Evolutionary conservation across 306 rosid genomes (phyloP).

Genomic region (Bauhinia variegata): DNA sequence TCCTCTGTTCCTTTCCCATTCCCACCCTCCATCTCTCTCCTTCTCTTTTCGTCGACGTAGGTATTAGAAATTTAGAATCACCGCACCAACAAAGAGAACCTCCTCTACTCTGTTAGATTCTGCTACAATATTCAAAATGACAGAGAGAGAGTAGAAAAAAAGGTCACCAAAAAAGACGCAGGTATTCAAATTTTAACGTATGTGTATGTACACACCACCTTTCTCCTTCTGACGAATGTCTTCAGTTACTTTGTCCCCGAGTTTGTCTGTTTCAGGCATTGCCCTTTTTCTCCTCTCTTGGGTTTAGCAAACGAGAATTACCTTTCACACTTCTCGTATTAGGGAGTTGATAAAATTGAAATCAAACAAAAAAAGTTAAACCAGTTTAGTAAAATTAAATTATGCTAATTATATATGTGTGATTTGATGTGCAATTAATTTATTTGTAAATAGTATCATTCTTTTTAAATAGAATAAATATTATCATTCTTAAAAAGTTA

Average conservation of each 20-base stretch:
- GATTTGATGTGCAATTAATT: no score
- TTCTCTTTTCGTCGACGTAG: not conserved
- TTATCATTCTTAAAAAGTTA: no score
- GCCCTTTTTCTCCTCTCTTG: not conserved
- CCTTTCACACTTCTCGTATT: no score
- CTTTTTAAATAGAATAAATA: no score
- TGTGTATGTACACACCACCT: not conserved
- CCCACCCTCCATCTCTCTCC: conserved; percentile 59
- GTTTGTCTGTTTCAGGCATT: not conserved
- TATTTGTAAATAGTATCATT: no score
- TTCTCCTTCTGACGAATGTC: not conserved
- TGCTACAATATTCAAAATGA: conserved; percentile 15
- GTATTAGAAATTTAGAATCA: not conserved
- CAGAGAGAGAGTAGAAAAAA: not conserved
- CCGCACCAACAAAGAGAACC: not conserved
- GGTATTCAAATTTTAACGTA: not conserved
- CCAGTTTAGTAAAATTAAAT: no score
- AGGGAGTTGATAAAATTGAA: no score
- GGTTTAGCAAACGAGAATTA: not conserved
- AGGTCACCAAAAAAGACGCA: not conserved
- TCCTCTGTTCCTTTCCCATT: conserved; percentile 54
- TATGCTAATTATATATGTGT: no score
- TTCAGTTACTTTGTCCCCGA: no score
- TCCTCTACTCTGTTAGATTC: not conserved
- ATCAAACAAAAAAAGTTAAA: no score